Conservation (phyloP, 257 asterid genomes). For the Lycium barbarum region DNA sequence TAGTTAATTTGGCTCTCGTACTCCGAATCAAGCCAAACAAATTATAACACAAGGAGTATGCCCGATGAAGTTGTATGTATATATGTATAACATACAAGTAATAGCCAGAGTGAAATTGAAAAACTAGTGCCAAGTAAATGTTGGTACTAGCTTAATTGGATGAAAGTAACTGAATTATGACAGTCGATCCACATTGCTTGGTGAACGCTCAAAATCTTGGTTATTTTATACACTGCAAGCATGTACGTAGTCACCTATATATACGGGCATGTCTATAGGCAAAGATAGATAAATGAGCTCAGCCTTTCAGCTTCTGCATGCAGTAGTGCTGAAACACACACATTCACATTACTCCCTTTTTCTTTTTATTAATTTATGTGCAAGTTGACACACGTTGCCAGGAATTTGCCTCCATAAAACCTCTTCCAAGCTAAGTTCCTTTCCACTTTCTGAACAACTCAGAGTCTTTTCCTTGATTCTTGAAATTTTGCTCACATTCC, state of each 20-base stretch:
- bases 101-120: too few species aligned
- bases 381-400: conserved; percentile 34
- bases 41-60: too few species aligned
- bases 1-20: too few species aligned
- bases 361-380: conserved; percentile 13
- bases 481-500: neutral
- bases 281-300: neutral
- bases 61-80: too few species aligned
- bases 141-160: too few species aligned
- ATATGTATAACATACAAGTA: too few species aligned
- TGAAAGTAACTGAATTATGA: too few species aligned
- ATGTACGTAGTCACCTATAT: neutral
- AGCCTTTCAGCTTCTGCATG: conserved; percentile 50
- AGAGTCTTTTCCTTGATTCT: conserved; percentile 4
- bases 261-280: conserved; percentile 7
- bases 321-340: conserved; percentile 22
- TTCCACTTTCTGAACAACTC: conserved; percentile 26
- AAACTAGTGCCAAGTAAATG: too few species aligned
- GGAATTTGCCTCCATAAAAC: neutral
- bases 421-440: conserved; percentile 30
- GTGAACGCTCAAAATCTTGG: too few species aligned
- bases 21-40: too few species aligned
- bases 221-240: neutral
- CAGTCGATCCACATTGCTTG: too few species aligned
- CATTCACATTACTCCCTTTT: neutral